phyloP scores from a whole-genome alignment of 192 early-diverging fungal genomes.

The Allomyces macrogynus region DNA sequence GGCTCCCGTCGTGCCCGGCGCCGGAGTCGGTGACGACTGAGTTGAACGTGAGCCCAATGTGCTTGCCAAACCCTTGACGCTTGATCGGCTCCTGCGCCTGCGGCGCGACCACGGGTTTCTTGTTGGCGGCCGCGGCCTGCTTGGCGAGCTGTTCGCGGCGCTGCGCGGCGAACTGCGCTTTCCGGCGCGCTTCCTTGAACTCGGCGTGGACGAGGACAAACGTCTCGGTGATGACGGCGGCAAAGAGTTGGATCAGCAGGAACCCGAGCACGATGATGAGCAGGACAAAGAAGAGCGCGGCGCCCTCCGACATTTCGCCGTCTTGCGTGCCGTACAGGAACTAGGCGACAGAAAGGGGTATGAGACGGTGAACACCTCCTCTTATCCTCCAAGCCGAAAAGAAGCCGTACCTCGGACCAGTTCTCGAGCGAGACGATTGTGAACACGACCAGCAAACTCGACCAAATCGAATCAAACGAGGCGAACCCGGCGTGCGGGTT shows the following conservation, averaged over 20 bases:
- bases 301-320: constrained; percentile 16
- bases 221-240: constrained; percentile 43
- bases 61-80: too few species aligned
- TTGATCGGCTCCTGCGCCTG: too few species aligned
- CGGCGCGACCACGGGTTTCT: too few species aligned
- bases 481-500: constrained; percentile 14
- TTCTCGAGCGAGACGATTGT: constrained; percentile 25
- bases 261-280: constrained; percentile 36
- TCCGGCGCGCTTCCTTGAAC: background rate
- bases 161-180: too few species aligned
- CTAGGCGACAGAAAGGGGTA: too few species aligned
- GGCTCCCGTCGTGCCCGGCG: too few species aligned
- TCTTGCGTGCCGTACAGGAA: constrained; percentile 5
- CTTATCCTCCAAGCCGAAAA: too few species aligned
- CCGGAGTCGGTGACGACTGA: too few species aligned
- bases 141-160: too few species aligned
- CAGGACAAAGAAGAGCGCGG: constrained; percentile 31
- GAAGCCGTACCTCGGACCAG: constrained; percentile 21
- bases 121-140: too few species aligned
- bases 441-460: constrained; percentile 28
- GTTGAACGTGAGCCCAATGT: too few species aligned
- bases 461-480: constrained; percentile 31
- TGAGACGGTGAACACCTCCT: too few species aligned
- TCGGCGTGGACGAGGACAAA: constrained; percentile 45
- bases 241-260: constrained; percentile 39